Base-by-base conservation (phyloP, 2,329 filamentous ascomycete species). In the Tolypocladium endophyticum region DNA sequence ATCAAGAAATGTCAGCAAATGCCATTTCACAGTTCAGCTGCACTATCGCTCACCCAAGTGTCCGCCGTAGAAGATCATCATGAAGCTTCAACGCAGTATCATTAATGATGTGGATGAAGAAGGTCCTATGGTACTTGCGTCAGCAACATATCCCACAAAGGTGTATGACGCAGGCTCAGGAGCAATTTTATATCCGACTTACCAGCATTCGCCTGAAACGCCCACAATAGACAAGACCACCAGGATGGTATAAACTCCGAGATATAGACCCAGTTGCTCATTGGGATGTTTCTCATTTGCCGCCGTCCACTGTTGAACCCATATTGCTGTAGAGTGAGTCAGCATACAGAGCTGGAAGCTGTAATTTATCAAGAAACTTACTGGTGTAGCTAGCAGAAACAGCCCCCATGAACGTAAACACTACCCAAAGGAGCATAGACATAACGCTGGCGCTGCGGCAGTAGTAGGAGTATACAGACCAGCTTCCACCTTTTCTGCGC, bases 51-150 rank as follows among this genome's bases (percentile, higher is more conserved):
- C n/a, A 38, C 74, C 1, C 59, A 64, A 0, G 71, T 71, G 57
- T 56, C 16, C 36, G 7, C 38, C 25, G 9, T 73, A 73, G 58
- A 75, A 75, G 4, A 62, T 63, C n/a, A 18, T n/a, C 75, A 58
- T 1, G 73, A 70, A 1, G 73, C 73, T 56, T 56, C 30, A 56
- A 39, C 4, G 54, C 54, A 18, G 54, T 56, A 20, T 56, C 35
- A 23, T 41, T 56, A 23, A 56, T 56, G 11, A 56, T 56, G 23
- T 23, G n/a, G n/a, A 56, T 20, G 54, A 56, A 56, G 36, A 56
- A 56, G 6, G 35, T 36, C 54, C 54, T 56, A 36, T 11, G 11
- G 3, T 23, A 16, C 18, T 4, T 41, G 16, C 20, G 12, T n/a
- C 33, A n/a, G 54, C 25, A 8, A 55, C 30, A 16, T 4, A 11